Conservation (phyloP, 2,329 filamentous ascomycete species). For the Fusarium stilboides region DNA sequence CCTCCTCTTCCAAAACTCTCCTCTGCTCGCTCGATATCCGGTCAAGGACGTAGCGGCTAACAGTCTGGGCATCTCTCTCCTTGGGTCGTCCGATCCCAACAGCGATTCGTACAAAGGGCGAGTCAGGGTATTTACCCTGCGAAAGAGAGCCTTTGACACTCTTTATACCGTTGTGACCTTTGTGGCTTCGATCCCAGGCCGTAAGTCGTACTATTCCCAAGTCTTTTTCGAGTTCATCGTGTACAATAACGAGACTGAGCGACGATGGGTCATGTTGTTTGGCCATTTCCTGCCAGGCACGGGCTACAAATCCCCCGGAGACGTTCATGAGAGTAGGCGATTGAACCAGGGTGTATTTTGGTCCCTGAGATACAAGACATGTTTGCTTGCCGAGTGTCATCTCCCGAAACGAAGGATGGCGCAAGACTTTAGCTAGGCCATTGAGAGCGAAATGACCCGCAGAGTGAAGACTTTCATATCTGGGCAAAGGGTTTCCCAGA, state of each 20-base stretch:
- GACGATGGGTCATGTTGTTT: slow-evolving; percentile 53
- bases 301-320: slow-evolving; percentile 78
- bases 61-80: slow-evolving; percentile 75
- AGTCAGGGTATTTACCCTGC: slow-evolving; percentile 57
- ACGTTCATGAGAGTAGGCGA: slow-evolving; percentile 88
- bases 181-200: slow-evolving; percentile 73
- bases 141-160: slow-evolving; percentile 71
- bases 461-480: slow-evolving; percentile 85
- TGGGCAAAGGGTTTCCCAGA: slow-evolving; percentile 85
- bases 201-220: slow-evolving; percentile 78
- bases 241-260: slow-evolving; percentile 79
- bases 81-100: slow-evolving; percentile 90
- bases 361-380: slow-evolving; percentile 63
- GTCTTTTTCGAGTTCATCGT: slow-evolving; percentile 87
- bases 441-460: slow-evolving; percentile 86
- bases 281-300: slow-evolving; percentile 74
- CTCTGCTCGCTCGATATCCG: slow-evolving; percentile 72
- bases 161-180: slow-evolving; percentile 83
- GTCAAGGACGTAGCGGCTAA: slow-evolving; percentile 83
- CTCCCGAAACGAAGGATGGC: slow-evolving; percentile 65
- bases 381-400: slow-evolving; percentile 66
- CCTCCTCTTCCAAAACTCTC: slow-evolving; percentile 65
- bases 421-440: slow-evolving; percentile 64
- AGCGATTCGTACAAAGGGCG: slow-evolving; percentile 73
- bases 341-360: slow-evolving; percentile 78